Percentiles rank a stretch among this genome's conserved stretches.
Conservation (phyloP, 192 early-diverging fungal species). For the Umbelopsis vinacea region DNA sequence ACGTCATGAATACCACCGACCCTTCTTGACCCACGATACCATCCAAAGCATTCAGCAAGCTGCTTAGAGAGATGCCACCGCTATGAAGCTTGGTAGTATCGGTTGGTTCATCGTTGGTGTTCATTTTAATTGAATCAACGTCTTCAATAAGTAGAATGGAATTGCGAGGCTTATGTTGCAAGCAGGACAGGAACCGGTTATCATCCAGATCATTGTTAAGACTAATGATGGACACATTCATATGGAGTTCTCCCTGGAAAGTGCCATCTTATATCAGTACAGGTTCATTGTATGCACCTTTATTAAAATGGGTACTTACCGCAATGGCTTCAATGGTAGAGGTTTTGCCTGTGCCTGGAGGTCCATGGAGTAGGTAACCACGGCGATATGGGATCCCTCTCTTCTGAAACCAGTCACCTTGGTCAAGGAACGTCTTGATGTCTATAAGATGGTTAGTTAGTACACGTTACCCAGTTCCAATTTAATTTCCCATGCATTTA, state of each 20-base stretch:
- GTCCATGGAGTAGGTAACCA: constrained; percentile 57
- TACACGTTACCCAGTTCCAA: background rate
- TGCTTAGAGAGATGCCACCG: constrained; percentile 44
- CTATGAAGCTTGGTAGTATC: constrained; percentile 18
- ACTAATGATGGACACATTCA: constrained; percentile 56
- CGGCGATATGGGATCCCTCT: constrained; percentile 59
- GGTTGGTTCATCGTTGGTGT: constrained; percentile 11
- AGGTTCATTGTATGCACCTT: background rate
- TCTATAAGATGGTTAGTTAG: constrained; percentile 28
- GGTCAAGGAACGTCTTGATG: constrained; percentile 47
- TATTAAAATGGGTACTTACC: constrained; percentile 23
- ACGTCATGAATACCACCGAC: constrained; percentile 55
- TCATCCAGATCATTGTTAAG: constrained; percentile 50
- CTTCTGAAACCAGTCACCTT: constrained; percentile 50
- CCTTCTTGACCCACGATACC: constrained; percentile 58
- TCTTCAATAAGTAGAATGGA: constrained; percentile 63
- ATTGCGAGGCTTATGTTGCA: constrained; percentile 48
- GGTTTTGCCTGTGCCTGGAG: constrained; percentile 60
- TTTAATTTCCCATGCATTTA: constrained; percentile 3
- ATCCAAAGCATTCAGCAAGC: constrained; percentile 55
- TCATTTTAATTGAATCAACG: constrained; percentile 34
- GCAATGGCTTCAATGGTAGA: constrained; percentile 58
- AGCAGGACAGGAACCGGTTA: constrained; percentile 43
- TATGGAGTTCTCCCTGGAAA: constrained; percentile 44
- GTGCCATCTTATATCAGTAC: background rate